Base-by-base conservation (phyloP, 352 stramenopile species). In the Phytophthora lateralis region DNA sequence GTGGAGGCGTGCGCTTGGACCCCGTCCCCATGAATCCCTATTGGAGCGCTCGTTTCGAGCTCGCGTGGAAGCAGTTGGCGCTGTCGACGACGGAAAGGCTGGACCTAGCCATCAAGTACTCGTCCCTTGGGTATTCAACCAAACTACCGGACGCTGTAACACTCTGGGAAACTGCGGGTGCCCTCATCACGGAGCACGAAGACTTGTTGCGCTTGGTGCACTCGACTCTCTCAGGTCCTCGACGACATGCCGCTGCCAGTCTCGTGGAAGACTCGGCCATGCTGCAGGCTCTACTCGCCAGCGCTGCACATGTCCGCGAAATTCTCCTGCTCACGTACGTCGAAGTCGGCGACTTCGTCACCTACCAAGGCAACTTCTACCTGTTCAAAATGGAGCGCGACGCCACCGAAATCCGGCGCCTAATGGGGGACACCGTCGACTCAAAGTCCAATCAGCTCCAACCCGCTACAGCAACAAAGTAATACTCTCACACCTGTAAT, bases 51-150 rank as follows among this genome's bases (percentile, higher is more conserved):
- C 77, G 81, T 15, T 91, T 93, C 41, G 84, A 93, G 49, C 56
- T 67, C 0, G 80, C 83, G 6, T 93, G 84, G 84, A 78, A 82
- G 27, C 79, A 86, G n/a, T 62, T 93, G 20, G 58, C 75, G 30
- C 68, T 93, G 53, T 71, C 79, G 0, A 78, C 80, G 10, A 80
- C 81, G 17, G 76, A 88, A 26, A 67, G 84, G 10, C 67, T 93
- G 20, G 81, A 93, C 59, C 45, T 93, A 18, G 80, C 81, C 4
- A 76, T 91, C 74, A 93, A 93, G 71, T 93, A 91, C 67, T 84
- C 79, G 24, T 77, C 80, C 3, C 56, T 89, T 4, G 72, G 76
- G 1, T 73, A 85, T 39, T 80, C 78, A 24, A 70, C 80, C 12
- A 71, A 74, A 1, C 64, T 93, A 1, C 63, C 81, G 0, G 81